Evolutionary conservation across 176 grass and related monocot species (phyloP).

Genomic region (Hordeum vulgare): DNA sequence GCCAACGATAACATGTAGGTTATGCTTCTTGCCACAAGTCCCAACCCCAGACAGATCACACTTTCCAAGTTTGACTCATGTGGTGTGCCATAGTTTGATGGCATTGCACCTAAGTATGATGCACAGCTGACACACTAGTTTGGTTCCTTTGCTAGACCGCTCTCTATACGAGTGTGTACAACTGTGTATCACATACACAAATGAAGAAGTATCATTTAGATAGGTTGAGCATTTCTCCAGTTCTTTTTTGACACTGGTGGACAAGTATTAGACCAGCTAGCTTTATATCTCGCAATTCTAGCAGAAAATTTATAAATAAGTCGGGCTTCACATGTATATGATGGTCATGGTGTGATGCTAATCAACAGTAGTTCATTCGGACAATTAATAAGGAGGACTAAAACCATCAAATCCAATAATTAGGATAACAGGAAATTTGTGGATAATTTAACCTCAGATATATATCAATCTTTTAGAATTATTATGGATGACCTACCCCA

Average conservation of each 20-base stretch:
- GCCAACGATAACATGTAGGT: background rate
- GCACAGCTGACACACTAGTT: background rate
- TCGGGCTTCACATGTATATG: background rate
- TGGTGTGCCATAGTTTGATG: background rate
- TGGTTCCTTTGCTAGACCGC: background rate
- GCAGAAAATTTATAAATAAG: background rate
- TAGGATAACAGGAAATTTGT: background rate
- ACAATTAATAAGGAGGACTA: background rate
- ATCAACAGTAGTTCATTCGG: background rate
- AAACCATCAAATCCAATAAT: background rate
- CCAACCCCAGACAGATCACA: background rate
- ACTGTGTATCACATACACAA: background rate
- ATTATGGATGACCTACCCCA: slow-evolving; percentile 56
- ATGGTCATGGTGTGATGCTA: slow-evolving; percentile 12
- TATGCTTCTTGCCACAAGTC: background rate
- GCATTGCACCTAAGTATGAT: background rate
- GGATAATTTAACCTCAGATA: background rate
- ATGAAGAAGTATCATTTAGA: background rate
- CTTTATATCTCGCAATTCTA: background rate
- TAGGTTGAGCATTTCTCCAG: background rate
- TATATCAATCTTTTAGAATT: background rate
- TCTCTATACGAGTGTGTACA: background rate
- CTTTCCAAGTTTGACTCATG: background rate
- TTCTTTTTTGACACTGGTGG: background rate
- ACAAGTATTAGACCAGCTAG: background rate